Evolutionary conservation across 2,329 filamentous ascomycete species (phyloP).

Genomic region (Lizonia empirigonia): DNA sequence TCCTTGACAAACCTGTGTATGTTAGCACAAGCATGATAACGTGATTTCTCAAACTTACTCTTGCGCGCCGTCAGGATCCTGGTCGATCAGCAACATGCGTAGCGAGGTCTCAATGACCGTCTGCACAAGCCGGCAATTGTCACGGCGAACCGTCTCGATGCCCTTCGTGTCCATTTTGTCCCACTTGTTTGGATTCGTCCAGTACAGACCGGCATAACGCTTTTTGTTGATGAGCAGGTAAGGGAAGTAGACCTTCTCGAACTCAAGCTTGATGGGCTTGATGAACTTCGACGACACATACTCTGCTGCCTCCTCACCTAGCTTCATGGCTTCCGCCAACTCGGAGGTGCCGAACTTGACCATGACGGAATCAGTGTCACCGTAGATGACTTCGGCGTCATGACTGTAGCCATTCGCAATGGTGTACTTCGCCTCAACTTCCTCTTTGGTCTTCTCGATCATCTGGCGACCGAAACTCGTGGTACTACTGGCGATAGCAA

Average conservation of each 20-base stretch:
- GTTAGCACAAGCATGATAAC: neutral
- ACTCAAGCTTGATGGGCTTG: conserved; percentile 98
- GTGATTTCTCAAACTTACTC: conserved; percentile 66
- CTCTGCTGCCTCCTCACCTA: conserved; percentile 89
- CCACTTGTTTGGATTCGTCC: conserved; percentile 91
- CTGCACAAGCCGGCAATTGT: conserved; percentile 94
- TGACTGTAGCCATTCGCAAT: conserved; percentile 94
- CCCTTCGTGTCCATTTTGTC: conserved; percentile 99
- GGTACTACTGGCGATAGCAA: conserved; percentile 94
- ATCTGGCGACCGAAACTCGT: conserved; percentile 97
- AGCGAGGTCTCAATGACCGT: conserved; percentile 97
- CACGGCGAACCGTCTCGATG: conserved; percentile 95
- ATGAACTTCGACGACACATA: conserved; percentile 91
- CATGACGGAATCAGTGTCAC: conserved; percentile 99
- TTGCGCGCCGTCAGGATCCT: conserved; percentile 87
- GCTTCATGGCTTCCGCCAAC: conserved; percentile 85
- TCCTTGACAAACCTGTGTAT: conserved; percentile 84
- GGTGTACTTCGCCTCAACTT: conserved; percentile 87
- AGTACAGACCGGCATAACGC: conserved; percentile 96
- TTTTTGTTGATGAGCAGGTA: conserved; percentile 99
- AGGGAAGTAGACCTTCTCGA: conserved; percentile 98
- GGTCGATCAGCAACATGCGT: conserved; percentile 93
- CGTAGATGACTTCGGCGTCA: conserved; percentile 96
- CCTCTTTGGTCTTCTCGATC: conserved; percentile 98
- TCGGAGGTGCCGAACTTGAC: conserved; percentile 95